Percentiles rank a stretch among this genome's conserved stretches.
Evolutionary conservation across 148 eudicot species (phyloP).

Genomic region (Talinum fruticosum): DNA sequence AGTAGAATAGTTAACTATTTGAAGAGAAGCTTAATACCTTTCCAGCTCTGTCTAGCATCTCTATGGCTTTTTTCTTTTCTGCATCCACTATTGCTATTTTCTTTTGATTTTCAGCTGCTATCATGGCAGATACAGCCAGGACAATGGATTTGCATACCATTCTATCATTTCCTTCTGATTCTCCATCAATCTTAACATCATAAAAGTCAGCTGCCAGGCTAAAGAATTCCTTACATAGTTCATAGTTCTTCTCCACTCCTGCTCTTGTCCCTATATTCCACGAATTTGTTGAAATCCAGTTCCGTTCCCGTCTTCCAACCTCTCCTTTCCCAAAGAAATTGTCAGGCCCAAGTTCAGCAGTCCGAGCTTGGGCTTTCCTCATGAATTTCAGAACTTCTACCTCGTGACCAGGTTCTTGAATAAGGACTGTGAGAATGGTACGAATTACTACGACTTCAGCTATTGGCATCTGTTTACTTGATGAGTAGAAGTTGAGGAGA

Average conservation of each 20-base stretch:
- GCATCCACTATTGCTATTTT: conserved; percentile 50
- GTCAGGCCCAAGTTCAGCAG: conserved; percentile 63
- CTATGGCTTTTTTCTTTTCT: conserved; percentile 67
- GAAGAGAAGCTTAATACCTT: conserved; percentile 47
- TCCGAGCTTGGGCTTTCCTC: conserved; percentile 57
- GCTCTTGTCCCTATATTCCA: conserved; percentile 72
- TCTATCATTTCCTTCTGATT: conserved; percentile 46
- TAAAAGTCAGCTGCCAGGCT: conserved; percentile 74
- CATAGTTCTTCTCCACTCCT: conserved; percentile 56
- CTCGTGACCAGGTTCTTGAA: conserved; percentile 59
- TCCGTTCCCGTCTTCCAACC: conserved; percentile 76
- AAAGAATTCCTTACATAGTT: conserved; percentile 65
- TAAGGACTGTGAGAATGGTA: conserved; percentile 57
- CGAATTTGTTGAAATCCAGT: conserved; percentile 71
- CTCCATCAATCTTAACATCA: conserved; percentile 53
- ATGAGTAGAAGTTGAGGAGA: conserved; percentile 70
- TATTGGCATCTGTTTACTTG: conserved; percentile 71
- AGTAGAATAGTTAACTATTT: background rate
- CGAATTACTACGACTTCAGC: conserved; percentile 69
- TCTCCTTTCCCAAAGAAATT: conserved; percentile 86
- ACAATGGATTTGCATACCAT: conserved; percentile 82
- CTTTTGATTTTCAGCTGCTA: conserved; percentile 66
- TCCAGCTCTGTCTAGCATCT: conserved; percentile 70
- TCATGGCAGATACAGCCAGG: conserved; percentile 61
- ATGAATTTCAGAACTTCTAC: conserved; percentile 59